A percentile compares a stretch with the other conserved stretches of the same genome.
These are phyloP conservation scores for Auricularia sp. DNA, from an alignment of 768 basidiomycete species.

Conservation along the genomic window DNA sequence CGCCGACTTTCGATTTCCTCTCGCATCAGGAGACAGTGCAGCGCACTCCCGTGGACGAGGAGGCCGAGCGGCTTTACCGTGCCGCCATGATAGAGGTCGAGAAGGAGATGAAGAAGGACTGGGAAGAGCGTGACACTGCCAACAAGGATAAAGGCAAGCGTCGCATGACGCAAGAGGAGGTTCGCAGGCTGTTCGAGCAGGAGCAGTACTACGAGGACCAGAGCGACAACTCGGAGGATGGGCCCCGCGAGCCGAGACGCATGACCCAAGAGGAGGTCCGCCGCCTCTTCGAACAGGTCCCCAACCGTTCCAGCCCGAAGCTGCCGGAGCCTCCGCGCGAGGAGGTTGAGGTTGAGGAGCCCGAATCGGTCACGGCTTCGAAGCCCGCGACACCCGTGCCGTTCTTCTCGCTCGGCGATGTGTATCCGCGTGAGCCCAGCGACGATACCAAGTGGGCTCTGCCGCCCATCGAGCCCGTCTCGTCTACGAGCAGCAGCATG, in stretches of 20 bases:
- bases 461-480: not conserved
- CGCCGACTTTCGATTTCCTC: not conserved
- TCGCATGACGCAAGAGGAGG: constrained; percentile 1
- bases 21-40: not conserved
- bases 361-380: not conserved
- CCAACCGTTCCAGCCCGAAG: not conserved
- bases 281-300: not conserved
- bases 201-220: not conserved
- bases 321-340: not conserved
- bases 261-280: not conserved
- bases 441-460: not conserved
- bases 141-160: not conserved
- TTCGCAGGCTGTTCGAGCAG: constrained; percentile 2
- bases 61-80: not conserved
- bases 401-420: not conserved
- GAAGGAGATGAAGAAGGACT: not conserved
- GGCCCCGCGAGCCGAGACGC: not conserved
- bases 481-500: not conserved
- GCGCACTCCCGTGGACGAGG: not conserved
- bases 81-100: not conserved
- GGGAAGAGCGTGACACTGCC: not conserved
- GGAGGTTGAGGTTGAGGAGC: not conserved
- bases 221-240: not conserved
- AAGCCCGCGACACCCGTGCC: not conserved
- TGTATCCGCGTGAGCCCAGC: not conserved